Conservation (phyloP, 1,139 yeast genomes). For the Arxiozyma slooffiae region DNA sequence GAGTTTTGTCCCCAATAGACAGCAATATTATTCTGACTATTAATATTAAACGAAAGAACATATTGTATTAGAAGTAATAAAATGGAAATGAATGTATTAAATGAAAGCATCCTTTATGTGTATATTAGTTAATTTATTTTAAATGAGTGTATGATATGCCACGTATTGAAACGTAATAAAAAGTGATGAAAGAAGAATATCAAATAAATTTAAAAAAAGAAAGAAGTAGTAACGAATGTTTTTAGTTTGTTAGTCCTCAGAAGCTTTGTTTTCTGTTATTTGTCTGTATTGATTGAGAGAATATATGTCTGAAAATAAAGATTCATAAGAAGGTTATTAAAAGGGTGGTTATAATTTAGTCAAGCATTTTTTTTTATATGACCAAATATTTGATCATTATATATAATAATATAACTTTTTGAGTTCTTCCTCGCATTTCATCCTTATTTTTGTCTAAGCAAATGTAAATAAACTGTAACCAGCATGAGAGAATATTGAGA, state of each 20-base stretch:
- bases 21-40: constrained; percentile 51
- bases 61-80: not conserved
- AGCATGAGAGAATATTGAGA: not conserved
- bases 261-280: no score
- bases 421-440: no score
- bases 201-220: no score
- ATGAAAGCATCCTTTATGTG: not conserved
- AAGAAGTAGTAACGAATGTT: not conserved
- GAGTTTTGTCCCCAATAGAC: constrained; percentile 91
- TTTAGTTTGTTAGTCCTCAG: not conserved
- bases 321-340: no score
- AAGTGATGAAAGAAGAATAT: not conserved
- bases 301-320: not conserved
- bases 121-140: not conserved
- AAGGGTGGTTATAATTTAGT: not conserved
- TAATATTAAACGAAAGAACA: constrained; percentile 8
- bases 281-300: not conserved
- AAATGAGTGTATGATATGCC: not conserved
- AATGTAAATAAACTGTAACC: not conserved
- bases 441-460: not conserved
- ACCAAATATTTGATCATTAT: not conserved
- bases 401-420: no score
- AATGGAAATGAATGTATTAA: not conserved
- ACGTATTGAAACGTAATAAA: not conserved
- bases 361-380: no score